These are phyloP conservation scores for Triticum monococcum DNA, from an alignment of 176 grass and related monocot species.

Conservation along the genomic window DNA sequence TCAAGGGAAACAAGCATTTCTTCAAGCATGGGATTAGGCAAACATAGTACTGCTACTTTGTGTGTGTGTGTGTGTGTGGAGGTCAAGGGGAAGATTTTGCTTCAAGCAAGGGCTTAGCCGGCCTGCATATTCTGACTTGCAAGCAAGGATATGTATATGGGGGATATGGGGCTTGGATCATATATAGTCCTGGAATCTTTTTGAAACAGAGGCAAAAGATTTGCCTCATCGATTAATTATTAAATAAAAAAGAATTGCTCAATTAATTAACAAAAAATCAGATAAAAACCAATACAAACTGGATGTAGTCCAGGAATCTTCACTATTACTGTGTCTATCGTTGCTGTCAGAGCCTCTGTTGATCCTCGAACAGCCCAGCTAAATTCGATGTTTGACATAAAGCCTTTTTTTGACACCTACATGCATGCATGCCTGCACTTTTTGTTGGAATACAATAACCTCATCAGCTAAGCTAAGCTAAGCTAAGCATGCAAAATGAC, in stretches of 20 bases:
- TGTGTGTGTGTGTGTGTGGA: not conserved
- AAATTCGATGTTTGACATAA: not conserved
- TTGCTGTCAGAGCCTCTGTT: not conserved
- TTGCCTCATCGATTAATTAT: too few species aligned
- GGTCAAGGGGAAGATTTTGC: conserved; percentile 33
- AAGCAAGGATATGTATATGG: conserved; percentile 15
- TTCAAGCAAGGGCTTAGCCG: conserved; percentile 31
- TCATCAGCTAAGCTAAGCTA: not conserved
- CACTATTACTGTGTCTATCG: too few species aligned
- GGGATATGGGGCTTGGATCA: too few species aligned
- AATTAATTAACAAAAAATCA: too few species aligned
- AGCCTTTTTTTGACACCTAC: not conserved
- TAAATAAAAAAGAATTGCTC: too few species aligned
- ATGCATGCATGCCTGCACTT: not conserved
- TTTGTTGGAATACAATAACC: not conserved
- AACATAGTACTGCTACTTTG: not conserved
- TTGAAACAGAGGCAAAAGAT: too few species aligned
- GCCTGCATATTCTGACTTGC: conserved; percentile 8
- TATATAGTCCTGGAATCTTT: too few species aligned
- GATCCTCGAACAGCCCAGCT: not conserved
- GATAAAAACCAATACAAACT: too few species aligned
- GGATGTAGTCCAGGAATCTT: too few species aligned
- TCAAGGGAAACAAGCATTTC: not conserved
- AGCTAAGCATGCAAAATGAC: not conserved
- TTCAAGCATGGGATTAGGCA: conserved; percentile 22